Evolutionary conservation across 2,329 filamentous ascomycete genomes (phyloP), one percentile per base, ranked within the genome.

Genomic region (Thielaviopsis euricoi): DNA sequence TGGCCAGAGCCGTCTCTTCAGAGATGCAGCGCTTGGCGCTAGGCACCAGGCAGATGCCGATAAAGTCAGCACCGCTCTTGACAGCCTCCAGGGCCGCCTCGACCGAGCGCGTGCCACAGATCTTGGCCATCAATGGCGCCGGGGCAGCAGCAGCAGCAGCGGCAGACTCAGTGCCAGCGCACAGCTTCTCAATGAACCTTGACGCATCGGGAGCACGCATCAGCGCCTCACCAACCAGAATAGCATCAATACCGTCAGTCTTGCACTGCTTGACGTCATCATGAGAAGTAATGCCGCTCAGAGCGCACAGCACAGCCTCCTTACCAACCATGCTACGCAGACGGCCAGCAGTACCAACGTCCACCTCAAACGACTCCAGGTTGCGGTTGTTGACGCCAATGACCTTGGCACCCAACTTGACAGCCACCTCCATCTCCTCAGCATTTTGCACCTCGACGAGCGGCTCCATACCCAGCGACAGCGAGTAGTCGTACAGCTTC

Each of bases 371-470:
- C 66, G 85, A 97, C 64, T 91, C 91, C 13, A 98, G 77, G 66
- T 98, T 95, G 58, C 93, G 84, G 73, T 98, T 98, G 73, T 98
- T 98, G 64, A 98, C 93, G 25, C 93, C 93, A 65, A 98, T 95
- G 43, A 89, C 91, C 70, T 90, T 86, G 22, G 93, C 81, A 12
- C 91, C 93, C 22, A 98, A 77, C 58, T 86, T 80, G 52, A 96
- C 82, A 7, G 94, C 93, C 58, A 83, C 83, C 46, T 85, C 78
- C 88, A 96, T 98, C 71, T 98, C 93, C 54, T 93, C 87, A 0
- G 85, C 82, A 49, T 86, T 98, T 67, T 98, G 95, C 26, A 98
- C 93, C 69, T 98, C 93, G 1, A 98, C 93, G 29, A 98, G 73
- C 37, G 93, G 93, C 71, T 98, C 94, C 93, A 98, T 98, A 19